Percentiles rank a stretch among this genome's conserved stretches.
These are phyloP conservation scores for Arabidopsis hybrid DNA, from an alignment of 441 rosid species.

Conservation along the genomic window DNA sequence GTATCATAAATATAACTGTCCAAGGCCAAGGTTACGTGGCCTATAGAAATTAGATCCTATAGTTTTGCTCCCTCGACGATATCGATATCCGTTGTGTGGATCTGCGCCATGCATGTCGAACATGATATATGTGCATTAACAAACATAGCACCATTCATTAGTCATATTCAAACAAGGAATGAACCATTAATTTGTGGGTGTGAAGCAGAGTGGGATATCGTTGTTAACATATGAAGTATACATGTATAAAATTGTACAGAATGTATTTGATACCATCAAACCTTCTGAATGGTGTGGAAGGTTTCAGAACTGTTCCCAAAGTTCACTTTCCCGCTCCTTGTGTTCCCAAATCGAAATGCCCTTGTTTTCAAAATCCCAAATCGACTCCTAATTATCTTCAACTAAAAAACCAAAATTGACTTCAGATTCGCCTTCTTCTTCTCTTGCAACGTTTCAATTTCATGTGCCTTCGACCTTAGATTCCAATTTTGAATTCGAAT, in stretches of 20 bases:
- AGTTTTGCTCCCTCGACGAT: no score
- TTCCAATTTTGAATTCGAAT: not conserved
- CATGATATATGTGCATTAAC: no score
- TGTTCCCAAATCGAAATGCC: not conserved
- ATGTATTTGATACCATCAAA: not conserved
- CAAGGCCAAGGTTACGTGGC: no score
- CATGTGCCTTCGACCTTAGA: not conserved
- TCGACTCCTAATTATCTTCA: not conserved
- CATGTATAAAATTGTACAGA: no score
- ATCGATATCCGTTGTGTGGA: no score
- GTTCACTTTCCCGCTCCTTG: slow-evolving; percentile 44
- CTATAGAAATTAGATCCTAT: no score
- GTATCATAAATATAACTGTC: not conserved
- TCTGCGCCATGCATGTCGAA: no score
- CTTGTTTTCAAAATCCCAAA: slow-evolving; percentile 28
- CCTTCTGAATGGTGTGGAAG: slow-evolving; percentile 1
- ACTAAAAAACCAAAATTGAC: not conserved
- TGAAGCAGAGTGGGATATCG: no score
- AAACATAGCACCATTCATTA: no score
- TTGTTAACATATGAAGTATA: no score
- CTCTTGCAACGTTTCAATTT: slow-evolving; percentile 24
- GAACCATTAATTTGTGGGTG: no score
- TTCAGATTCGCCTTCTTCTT: slow-evolving; percentile 14
- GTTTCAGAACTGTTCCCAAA: slow-evolving; percentile 1
- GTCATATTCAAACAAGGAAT: no score